Evolutionary conservation across 805 yeast species (phyloP).

Genomic region (Pichia gijzeniarum): DNA sequence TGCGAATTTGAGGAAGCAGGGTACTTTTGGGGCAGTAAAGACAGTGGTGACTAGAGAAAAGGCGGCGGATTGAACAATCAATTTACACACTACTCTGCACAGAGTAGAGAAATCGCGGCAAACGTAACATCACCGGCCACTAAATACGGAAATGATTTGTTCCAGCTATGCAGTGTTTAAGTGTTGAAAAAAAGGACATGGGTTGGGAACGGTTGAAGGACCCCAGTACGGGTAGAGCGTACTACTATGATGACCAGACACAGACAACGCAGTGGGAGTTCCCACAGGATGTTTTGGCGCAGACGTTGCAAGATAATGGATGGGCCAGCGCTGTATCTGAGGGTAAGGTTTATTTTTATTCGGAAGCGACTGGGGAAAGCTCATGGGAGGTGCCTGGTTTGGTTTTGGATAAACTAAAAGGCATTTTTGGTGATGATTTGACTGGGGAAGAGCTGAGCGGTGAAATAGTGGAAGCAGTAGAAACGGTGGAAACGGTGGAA

Average conservation of each 20-base stretch:
- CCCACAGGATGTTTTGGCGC: conserved; percentile 50
- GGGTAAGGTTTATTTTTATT: conserved; percentile 54
- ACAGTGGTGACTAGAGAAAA: not conserved
- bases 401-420: conserved; percentile 19
- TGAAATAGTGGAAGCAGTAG: not conserved
- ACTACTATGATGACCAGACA: conserved; percentile 63
- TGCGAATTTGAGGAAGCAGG: not conserved
- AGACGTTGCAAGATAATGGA: conserved; percentile 30
- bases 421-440: conserved; percentile 17
- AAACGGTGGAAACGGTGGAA: not conserved
- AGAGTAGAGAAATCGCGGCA: too few relatives aligned
- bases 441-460: conserved; percentile 8
- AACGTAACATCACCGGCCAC: too few relatives aligned
- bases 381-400: conserved; percentile 76
- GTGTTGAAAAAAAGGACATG: conserved; percentile 5
- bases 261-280: conserved; percentile 76
- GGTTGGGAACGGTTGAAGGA: conserved; percentile 62
- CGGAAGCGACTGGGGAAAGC: conserved; percentile 54
- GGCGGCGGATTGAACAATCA: not conserved
- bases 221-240: conserved; percentile 53
- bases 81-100: too few relatives aligned
- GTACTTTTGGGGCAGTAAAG: too few relatives aligned
- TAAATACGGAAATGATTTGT: too few relatives aligned
- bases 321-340: conserved; percentile 40
- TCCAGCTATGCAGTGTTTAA: too few relatives aligned